Conservation (phyloP, 2,329 filamentous ascomycete species). For the Aspergillus sp. region DNA sequence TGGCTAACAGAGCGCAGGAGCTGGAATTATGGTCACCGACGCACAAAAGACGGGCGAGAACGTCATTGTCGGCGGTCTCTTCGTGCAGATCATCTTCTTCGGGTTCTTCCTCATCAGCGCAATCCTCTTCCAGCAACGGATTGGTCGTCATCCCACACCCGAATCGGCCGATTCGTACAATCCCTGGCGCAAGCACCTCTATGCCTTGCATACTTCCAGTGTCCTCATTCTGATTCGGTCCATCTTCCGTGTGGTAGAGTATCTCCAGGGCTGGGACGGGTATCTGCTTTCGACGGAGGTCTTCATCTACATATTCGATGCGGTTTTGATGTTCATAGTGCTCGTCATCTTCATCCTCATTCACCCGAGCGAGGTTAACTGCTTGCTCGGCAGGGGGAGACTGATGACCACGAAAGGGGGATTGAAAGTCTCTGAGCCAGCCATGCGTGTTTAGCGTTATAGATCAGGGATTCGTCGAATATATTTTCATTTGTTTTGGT, state of each 20-base stretch:
- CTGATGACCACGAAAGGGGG: conserved; percentile 18
- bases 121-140: conserved; percentile 22
- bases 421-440: conserved; percentile 12
- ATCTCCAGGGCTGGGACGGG: conserved; percentile 24
- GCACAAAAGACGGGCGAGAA: conserved; percentile 19
- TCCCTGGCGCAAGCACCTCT: conserved; percentile 38
- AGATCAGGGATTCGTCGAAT: background rate
- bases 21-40: conserved; percentile 21
- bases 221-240: conserved; percentile 27
- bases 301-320: conserved; percentile 31
- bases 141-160: conserved; percentile 27
- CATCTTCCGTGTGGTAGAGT: conserved; percentile 29
- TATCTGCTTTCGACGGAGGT: conserved; percentile 25
- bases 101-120: conserved; percentile 27
- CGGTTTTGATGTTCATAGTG: conserved; percentile 26
- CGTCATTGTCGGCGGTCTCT: conserved; percentile 26
- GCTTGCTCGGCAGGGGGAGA: conserved; percentile 16
- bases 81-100: conserved; percentile 31
- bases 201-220: conserved; percentile 23
- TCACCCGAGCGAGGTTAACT: conserved; percentile 24
- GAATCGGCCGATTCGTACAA: conserved; percentile 15
- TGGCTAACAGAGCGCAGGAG: conserved; percentile 9
- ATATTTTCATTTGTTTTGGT: conserved; percentile 1
- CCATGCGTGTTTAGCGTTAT: conserved; percentile 8
- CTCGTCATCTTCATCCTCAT: conserved; percentile 21